Conservation (phyloP, 768 basidiomycete species). For the Cystobasidium tubakii region DNA sequence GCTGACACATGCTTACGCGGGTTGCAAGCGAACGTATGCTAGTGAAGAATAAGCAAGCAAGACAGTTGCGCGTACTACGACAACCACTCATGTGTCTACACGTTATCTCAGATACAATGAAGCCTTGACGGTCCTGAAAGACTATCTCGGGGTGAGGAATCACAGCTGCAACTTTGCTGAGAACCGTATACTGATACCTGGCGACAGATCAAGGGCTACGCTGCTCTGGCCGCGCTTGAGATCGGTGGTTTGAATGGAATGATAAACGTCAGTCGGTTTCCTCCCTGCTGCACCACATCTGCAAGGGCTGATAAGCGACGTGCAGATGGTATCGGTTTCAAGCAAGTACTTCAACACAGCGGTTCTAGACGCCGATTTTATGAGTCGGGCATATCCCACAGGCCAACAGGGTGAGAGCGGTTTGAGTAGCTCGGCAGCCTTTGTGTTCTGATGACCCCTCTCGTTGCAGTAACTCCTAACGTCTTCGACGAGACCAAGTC, state of each 20-base stretch:
- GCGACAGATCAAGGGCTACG: conserved; percentile 43
- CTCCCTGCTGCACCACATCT: not conserved
- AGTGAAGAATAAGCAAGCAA: not conserved
- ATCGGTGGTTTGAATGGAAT: conserved; percentile 54
- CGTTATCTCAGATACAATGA: not conserved
- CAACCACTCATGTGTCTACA: not conserved
- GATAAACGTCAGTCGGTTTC: conserved; percentile 40
- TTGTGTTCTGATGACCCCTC: not conserved
- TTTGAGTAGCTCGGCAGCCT: conserved; percentile 44
- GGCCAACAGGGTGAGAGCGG: conserved; percentile 43
- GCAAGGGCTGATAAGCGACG: not conserved
- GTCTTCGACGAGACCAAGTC: conserved; percentile 23
- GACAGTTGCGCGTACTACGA: too few species aligned
- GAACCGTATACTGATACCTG: not conserved
- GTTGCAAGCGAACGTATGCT: conserved; percentile 29
- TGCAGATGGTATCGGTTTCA: conserved; percentile 43
- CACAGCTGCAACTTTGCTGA: too few species aligned
- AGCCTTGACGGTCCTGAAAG: not conserved
- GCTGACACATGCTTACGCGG: not conserved
- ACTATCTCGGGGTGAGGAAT: not conserved
- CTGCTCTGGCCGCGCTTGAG: conserved; percentile 44
- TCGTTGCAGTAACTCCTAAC: not conserved
- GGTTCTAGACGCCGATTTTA: conserved; percentile 49
- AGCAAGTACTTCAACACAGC: conserved; percentile 41
- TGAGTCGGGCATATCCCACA: conserved; percentile 49